Evolutionary conservation across 805 yeast species (phyloP), one percentile per base, ranked within the genome.

Genomic region (Candida koratica): DNA sequence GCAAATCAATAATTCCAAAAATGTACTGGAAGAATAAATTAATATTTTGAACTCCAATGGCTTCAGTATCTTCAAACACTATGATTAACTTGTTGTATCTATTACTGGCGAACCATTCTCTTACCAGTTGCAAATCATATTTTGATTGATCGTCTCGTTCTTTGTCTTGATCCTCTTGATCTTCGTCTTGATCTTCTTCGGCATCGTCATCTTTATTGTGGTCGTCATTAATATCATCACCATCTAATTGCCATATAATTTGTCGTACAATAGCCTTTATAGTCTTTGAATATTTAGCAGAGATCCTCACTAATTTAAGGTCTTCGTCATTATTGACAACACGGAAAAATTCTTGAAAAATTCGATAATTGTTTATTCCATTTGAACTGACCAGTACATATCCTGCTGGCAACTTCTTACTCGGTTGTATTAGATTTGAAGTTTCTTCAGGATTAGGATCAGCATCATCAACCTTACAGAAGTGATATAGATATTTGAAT

Each of bases 301-400:
- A 56, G 31, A 66, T 44, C 23, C 47, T 46, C 12, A 62, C 51
- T 13, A 60, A 37, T 26, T 51, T 53, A 11, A 53, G 38, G 18
- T 45, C 43, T 13, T 38, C 43, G 4, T 36, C 30, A 18, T 33
- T 31, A 11, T 14, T 19, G n/a, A 34, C 26, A 2, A 17, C 14
- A 10, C 38, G 25, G 15, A 54, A 49, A 36, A 66, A 59, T 29
- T 64, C 69, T n/a, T 60, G 51, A 17, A 67, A 44, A 9, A 64
- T 58, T 16, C 71, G 49, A 27, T 54, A 44, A 44, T 66, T 67
- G 42, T 65, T 66, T 23, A 70, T 69, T 8, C 60, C 60, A 43
- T 67, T 65, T 11, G 70, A 56, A 18, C 66, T 59, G 34, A 67
- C 46, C 40, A 53, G 63, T 13, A 67, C 47, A 36, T 57, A 62